Conservation (phyloP, 2,329 filamentous ascomycete species). For the Magnaporthales sp. region DNA sequence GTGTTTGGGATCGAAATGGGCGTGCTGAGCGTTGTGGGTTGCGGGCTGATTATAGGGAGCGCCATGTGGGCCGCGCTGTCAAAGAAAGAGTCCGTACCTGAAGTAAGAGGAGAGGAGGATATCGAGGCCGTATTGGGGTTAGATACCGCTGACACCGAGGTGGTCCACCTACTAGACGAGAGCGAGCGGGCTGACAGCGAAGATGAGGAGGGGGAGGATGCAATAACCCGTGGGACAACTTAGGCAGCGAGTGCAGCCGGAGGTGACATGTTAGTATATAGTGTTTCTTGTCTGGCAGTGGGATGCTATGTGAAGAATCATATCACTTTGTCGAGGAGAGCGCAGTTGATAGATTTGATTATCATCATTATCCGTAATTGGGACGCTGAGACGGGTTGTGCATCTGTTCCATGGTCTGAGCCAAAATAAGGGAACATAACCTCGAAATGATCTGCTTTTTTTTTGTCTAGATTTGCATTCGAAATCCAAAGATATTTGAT, state of each 20-base stretch:
- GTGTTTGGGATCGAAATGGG: conserved; percentile 44
- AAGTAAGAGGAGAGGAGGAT: conserved; percentile 23
- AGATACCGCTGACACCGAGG: conserved; percentile 23
- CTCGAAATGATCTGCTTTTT: not conserved
- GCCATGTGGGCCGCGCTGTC: conserved; percentile 40
- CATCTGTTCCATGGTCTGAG: not conserved
- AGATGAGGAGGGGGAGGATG: conserved; percentile 11
- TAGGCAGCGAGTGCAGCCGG: not conserved
- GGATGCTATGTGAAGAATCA: not conserved
- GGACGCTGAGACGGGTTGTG: too few relatives aligned
- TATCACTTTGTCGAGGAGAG: not conserved
- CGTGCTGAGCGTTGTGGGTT: conserved; percentile 38
- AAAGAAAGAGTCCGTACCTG: conserved; percentile 22
- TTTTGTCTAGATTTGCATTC: not conserved
- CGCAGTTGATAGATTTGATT: too few relatives aligned
- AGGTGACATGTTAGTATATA: not conserved
- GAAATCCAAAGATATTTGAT: not conserved
- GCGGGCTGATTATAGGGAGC: conserved; percentile 42
- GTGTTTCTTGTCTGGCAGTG: not conserved
- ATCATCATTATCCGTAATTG: not conserved
- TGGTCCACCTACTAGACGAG: conserved; percentile 29
- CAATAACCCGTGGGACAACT: not conserved
- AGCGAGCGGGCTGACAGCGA: conserved; percentile 18
- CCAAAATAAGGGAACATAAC: not conserved
- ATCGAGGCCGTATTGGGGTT: conserved; percentile 25